These are phyloP conservation scores for Prunus mume DNA, from an alignment of 306 rosid genomes.

Conservation along the genomic window DNA sequence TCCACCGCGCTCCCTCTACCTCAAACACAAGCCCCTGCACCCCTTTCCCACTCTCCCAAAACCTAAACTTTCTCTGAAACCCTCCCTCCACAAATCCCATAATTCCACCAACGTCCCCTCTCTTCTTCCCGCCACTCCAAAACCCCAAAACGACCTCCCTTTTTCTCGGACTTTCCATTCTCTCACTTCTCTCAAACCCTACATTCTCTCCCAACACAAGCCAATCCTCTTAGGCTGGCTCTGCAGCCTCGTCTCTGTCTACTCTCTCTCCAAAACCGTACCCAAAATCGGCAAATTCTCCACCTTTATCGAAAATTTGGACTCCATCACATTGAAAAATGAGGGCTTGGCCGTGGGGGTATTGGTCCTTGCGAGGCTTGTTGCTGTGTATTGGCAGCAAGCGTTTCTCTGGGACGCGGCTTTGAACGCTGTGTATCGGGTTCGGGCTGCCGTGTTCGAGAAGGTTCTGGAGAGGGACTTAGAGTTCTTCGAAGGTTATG, in stretches of 20 bases:
- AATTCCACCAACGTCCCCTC: slow-evolving; percentile 22
- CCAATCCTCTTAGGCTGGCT: slow-evolving; percentile 70
- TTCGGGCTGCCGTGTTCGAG: slow-evolving; percentile 58
- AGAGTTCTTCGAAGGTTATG: slow-evolving; percentile 46
- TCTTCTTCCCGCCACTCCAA: slow-evolving; percentile 15
- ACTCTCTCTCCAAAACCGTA: slow-evolving; percentile 56
- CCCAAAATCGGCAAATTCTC: slow-evolving; percentile 41
- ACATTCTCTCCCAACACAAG: slow-evolving; percentile 38
- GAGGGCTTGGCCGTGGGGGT: slow-evolving; percentile 45
- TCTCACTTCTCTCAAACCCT: slow-evolving; percentile 48
- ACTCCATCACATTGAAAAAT: slow-evolving; percentile 11
- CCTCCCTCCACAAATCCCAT: slow-evolving; percentile 12
- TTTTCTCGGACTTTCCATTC: slow-evolving; percentile 30
- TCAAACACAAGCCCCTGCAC: slow-evolving; percentile 7
- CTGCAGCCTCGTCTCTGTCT: slow-evolving; percentile 66
- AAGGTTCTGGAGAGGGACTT: slow-evolving; percentile 60
- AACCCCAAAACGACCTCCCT: slow-evolving; percentile 7
- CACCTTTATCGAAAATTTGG: slow-evolving; percentile 23
- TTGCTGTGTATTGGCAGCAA: slow-evolving; percentile 65
- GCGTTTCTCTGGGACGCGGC: slow-evolving; percentile 87
- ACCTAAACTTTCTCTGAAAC: neutral
- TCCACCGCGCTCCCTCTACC: slow-evolving; percentile 16
- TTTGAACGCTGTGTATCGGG: slow-evolving; percentile 44
- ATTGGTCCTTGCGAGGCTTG: slow-evolving; percentile 47
- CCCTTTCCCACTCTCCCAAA: slow-evolving; percentile 1